Evolutionary conservation across 1,284 basidiomycete species (phyloP).

Genomic region (Sanghuangporus baumii): DNA sequence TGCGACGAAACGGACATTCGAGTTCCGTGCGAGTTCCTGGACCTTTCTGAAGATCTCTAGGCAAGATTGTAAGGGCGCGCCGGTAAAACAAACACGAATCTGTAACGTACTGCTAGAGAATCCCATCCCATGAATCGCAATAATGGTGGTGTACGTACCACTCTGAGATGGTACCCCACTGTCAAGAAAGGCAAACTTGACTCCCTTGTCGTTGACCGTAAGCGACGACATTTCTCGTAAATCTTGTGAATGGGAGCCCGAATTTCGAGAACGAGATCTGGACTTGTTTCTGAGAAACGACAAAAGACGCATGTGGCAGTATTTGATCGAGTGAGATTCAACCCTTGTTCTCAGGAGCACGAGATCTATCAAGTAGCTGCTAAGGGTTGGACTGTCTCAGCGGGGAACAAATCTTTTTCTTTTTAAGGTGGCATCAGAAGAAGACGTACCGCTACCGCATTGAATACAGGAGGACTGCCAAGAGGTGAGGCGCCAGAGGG

Average conservation of each 20-base stretch:
- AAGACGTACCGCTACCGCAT: no score
- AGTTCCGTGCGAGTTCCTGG: constrained; percentile 17
- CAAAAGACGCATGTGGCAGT: neutral
- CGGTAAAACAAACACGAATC: neutral
- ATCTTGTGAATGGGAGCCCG: neutral
- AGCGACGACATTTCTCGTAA: neutral
- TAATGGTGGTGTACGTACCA: neutral
- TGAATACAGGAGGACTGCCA: no score
- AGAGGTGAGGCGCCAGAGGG: no score
- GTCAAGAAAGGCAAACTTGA: neutral
- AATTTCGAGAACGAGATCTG: neutral
- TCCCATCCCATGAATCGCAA: constrained; percentile 1
- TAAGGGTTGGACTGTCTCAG: no score
- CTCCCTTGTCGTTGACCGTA: neutral
- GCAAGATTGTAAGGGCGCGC: neutral
- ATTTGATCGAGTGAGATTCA: no score
- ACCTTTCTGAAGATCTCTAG: constrained; percentile 10
- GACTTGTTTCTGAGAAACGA: neutral
- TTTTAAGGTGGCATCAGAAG: no score
- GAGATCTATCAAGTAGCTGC: no score
- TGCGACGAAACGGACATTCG: constrained; percentile 25
- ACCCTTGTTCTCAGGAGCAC: no score
- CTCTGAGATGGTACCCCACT: neutral
- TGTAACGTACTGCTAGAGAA: neutral
- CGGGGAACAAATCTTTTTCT: no score